Evolutionary conservation across 2,329 filamentous ascomycete species (phyloP), one percentile per base, ranked within the genome.

Genomic region (Claviceps maximensis): DNA sequence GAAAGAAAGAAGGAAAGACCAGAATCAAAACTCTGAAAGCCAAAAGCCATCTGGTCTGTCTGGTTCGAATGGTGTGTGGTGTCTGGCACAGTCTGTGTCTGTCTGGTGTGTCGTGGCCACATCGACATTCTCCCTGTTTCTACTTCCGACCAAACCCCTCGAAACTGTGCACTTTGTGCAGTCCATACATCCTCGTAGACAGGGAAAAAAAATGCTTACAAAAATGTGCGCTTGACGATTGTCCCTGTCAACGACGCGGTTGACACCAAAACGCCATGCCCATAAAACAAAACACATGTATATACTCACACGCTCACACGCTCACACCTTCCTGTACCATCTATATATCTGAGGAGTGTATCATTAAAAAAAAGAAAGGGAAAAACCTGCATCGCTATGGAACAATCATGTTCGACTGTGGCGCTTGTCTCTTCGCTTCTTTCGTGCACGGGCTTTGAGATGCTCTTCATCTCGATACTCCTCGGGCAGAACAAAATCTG

Each of bases 401-500:
- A 21, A 41, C 10, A 19, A 53, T 69, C 60, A 71, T 53, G 67
- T 58, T 56, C 67, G 67, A 57, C 69, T 78, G 57, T 75, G 74
- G 54, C 82, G 69, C 66, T 76, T 79, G 51, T 81, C 73, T 60
- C 79, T 72, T 57, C 85, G 74, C 64, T 81, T 77, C 63, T 79
- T 80, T 56, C 85, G 71, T 36, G 80, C 84, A 55, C 78, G 79
- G 17, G 76, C 72, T 60, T 75, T 77, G 56, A 82, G 65, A 41
- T 69, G 74, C 60, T 79, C 77, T 58, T 74, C 71, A 66, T 84
- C 65, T 65, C 72, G 68, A 55, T 78, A 80, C 40, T 85, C 84
- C 7, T 78, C 73, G 0, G 90, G 87, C 50, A 95, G 71, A 54
- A 80, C 75, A 64, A 96, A 97, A 44, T 95, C 87, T 33, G 65